A percentile compares a stretch with the other conserved stretches of the same genome.
Conservation (phyloP, 805 yeast species). For the Kregervanrija delftensis region DNA sequence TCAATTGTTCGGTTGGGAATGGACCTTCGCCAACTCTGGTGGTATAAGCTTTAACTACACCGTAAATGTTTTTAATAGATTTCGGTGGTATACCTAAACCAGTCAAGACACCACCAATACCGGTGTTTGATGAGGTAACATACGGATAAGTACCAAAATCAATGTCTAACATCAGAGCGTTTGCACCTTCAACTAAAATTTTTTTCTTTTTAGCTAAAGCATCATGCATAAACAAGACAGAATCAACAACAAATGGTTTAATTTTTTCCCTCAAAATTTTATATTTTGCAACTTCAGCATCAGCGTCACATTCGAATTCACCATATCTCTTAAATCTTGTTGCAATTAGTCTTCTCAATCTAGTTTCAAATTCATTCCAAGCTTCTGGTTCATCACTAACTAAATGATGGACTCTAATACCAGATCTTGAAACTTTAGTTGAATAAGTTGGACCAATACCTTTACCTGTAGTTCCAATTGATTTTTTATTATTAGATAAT, state of each 20-base stretch:
- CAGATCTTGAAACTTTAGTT: constrained; percentile 94
- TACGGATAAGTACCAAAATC: constrained; percentile 98
- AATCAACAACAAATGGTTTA: constrained; percentile 90
- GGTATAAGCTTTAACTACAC: constrained; percentile 97
- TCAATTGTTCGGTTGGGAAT: constrained; percentile 95
- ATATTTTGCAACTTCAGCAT: constrained; percentile 72
- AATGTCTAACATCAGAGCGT: constrained; percentile 94
- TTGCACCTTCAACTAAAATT: constrained; percentile 95
- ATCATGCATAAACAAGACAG: constrained; percentile 74
- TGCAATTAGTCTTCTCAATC: constrained; percentile 68
- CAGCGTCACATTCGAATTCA: constrained; percentile 79
- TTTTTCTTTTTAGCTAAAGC: constrained; percentile 75
- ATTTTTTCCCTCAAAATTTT: constrained; percentile 65
- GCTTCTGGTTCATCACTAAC: constrained; percentile 84
- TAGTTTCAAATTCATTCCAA: constrained; percentile 83
- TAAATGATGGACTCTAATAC: constrained; percentile 93
- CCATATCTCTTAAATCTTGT: constrained; percentile 90
- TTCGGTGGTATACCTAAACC: constrained; percentile 96
- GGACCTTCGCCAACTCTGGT: constrained; percentile 99
- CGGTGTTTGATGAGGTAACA: constrained; percentile 92
- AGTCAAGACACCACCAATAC: constrained; percentile 96
- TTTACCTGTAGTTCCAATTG: constrained; percentile 97
- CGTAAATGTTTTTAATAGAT: constrained; percentile 71
- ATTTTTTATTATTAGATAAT: constrained; percentile 68
- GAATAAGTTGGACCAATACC: constrained; percentile 99